Base-by-base conservation (phyloP, 768 basidiomycete genomes). In the Tylopilus vinaceipallidus region DNA sequence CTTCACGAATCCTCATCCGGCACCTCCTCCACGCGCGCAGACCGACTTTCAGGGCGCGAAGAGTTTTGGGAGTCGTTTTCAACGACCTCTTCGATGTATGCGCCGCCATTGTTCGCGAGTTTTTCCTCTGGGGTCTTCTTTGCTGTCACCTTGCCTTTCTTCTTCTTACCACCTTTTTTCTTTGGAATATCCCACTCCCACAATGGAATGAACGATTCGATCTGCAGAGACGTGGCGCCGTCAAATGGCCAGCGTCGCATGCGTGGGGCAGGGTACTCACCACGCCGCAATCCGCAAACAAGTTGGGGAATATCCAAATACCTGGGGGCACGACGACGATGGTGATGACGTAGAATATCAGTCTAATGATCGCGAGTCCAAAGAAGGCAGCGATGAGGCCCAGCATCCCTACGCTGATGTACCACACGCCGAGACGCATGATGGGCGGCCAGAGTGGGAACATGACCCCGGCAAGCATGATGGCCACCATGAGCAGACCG, bases 211-310 rank as follows among this genome's bases (percentile, higher is more conserved):
- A 98, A 99, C 2, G 94, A 97, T 39, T 98, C 97, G 49, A 99
- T 82, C 95, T 98, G 60, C n/a, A 36, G 5, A 12, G 34, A 30
- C 8, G 17, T 36, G 23, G 42, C 7, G 27, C 19, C 22, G 20
- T 42, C 27, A 50, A 34, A 4, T 1, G 16, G 29, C 0, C 27
- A 2, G 1, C 4, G n/a, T n/a, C n/a, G n/a, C 13, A 33, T 45
- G 38, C 42, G 38, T 41, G 53, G 45, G 17, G 39, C 3, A 34
- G 43, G 27, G 22, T 30, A 84, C 95, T 71, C 66, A 99, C 97
- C 64, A 98, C 95, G 68, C 97, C 95, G 47, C 98, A 95, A 62
- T 99, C 95, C 13, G 95, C 97, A 57, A 99, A 98, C 27, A 99
- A 73, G 65, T 95, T 87, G 0, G 97, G 97, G 77, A 98, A 99